A percentile compares a stretch with the other conserved stretches of the same genome.
Evolutionary conservation across 2,329 filamentous ascomycete species (phyloP).

Genomic region (Fusarium cicatricum): DNA sequence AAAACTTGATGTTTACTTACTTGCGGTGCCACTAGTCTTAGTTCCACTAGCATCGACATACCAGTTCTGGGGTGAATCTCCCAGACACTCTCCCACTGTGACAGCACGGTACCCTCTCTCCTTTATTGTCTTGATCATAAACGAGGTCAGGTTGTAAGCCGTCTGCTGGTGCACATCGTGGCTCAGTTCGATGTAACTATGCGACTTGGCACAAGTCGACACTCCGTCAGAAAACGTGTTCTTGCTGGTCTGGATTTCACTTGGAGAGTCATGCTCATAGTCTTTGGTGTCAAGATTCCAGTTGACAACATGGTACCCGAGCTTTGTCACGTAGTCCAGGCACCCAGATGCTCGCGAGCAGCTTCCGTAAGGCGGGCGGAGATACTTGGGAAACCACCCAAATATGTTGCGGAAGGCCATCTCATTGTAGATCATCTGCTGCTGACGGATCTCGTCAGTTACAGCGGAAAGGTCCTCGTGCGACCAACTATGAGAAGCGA

Average conservation of each 20-base stretch:
- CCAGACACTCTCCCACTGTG: slow-evolving; percentile 65
- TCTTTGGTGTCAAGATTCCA: slow-evolving; percentile 69
- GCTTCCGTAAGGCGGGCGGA: slow-evolving; percentile 54
- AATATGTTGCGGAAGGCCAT: slow-evolving; percentile 53
- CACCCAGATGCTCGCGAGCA: slow-evolving; percentile 51
- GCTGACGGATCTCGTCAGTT: slow-evolving; percentile 42
- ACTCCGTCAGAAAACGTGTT: slow-evolving; percentile 44
- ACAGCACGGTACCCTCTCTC: slow-evolving; percentile 55
- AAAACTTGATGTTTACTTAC: background rate
- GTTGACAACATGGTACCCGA: slow-evolving; percentile 65
- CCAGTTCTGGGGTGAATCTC: slow-evolving; percentile 59
- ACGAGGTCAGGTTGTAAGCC: slow-evolving; percentile 50
- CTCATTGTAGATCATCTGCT: slow-evolving; percentile 55
- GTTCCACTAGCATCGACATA: slow-evolving; percentile 50
- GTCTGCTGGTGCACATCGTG: slow-evolving; percentile 60
- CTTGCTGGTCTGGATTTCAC: slow-evolving; percentile 58
- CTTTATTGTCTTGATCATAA: slow-evolving; percentile 53
- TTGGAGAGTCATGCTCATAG: slow-evolving; percentile 59
- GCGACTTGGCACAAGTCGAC: slow-evolving; percentile 41
- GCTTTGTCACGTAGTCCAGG: slow-evolving; percentile 43
- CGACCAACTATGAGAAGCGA: slow-evolving; percentile 56
- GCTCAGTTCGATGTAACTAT: slow-evolving; percentile 59
- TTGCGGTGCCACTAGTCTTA: slow-evolving; percentile 7
- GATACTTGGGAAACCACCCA: slow-evolving; percentile 51
- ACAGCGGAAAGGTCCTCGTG: slow-evolving; percentile 51